phyloP scores from a whole-genome alignment of 257 asterid species.

The Handroanthus guayacan region DNA sequence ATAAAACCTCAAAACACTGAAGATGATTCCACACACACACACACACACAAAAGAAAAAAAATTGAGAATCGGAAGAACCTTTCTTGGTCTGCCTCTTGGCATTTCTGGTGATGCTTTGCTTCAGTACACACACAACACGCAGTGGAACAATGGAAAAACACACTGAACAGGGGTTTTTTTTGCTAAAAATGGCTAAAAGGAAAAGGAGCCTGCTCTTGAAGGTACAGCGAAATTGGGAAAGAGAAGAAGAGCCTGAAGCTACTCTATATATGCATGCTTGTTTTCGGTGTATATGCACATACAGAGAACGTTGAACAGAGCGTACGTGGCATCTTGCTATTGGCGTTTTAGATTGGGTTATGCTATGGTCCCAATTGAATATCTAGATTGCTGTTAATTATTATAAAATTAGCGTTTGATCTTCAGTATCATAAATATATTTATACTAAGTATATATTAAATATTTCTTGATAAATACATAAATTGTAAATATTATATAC shows the following conservation, averaged over 20 bases:
- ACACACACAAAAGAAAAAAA: background rate
- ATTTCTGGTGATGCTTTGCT: background rate
- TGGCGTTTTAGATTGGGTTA: too few species aligned
- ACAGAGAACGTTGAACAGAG: too few species aligned
- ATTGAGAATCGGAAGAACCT: background rate
- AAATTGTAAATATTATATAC: too few species aligned
- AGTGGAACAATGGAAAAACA: background rate
- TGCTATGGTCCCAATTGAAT: too few species aligned
- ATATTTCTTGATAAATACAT: too few species aligned
- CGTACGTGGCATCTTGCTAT: too few species aligned
- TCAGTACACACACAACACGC: slow-evolving; percentile 24
- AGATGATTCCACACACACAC: background rate
- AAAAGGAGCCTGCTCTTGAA: background rate
- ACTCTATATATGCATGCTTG: slow-evolving; percentile 14
- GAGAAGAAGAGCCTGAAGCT: background rate
- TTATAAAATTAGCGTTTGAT: too few species aligned
- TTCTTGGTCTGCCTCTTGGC: slow-evolving; percentile 44
- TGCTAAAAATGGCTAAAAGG: background rate
- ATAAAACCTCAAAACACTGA: background rate
- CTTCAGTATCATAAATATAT: too few species aligned
- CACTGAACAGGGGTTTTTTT: background rate
- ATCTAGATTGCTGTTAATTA: too few species aligned
- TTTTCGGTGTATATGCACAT: background rate
- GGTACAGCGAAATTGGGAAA: background rate
- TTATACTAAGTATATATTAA: too few species aligned